Percentiles rank a stretch among this genome's conserved stretches.
phyloP scores from a whole-genome alignment of 1,284 basidiomycete genomes.

The Rhodotorula sp. region DNA sequence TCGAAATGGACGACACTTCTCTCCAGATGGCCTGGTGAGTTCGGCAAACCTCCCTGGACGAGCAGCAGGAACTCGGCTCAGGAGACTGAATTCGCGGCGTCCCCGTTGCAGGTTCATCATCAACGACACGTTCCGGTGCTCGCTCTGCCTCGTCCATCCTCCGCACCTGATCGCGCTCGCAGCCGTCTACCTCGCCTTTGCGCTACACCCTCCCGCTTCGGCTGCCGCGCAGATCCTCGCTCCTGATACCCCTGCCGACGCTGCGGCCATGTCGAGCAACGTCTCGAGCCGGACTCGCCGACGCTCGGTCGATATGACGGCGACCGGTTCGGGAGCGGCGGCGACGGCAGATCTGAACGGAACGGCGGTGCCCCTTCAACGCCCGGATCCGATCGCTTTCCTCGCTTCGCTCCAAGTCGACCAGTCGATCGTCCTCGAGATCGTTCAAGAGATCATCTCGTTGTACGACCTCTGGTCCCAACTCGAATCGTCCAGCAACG shows the following conservation, averaged over 20 bases:
- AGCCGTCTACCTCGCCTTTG: constrained; percentile 80
- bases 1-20: constrained; percentile 65
- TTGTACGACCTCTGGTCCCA: constrained; percentile 84
- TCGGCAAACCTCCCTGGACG: too few species aligned
- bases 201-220: constrained; percentile 51
- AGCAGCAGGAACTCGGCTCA: too few species aligned
- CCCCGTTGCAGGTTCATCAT: constrained; percentile 75
- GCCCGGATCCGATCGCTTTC: constrained; percentile 68
- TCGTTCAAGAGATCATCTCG: constrained; percentile 85
- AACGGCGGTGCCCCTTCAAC: constrained; percentile 30
- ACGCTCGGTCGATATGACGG: neutral
- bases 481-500: constrained; percentile 56
- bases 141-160: constrained; percentile 84
- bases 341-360: constrained; percentile 14
- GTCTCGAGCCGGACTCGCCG: neutral
- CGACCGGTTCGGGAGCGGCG: neutral
- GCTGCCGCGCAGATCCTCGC: constrained; percentile 5
- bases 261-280: neutral
- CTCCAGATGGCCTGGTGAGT: constrained; percentile 69
- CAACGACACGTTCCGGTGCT: constrained; percentile 92
- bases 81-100: too few species aligned
- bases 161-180: constrained; percentile 92
- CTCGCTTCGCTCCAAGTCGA: constrained; percentile 83
- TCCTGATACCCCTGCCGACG: neutral
- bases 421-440: constrained; percentile 74